phyloP scores from a whole-genome alignment of 805 yeast genomes.

The Wickerhamomyces ciferrii region DNA sequence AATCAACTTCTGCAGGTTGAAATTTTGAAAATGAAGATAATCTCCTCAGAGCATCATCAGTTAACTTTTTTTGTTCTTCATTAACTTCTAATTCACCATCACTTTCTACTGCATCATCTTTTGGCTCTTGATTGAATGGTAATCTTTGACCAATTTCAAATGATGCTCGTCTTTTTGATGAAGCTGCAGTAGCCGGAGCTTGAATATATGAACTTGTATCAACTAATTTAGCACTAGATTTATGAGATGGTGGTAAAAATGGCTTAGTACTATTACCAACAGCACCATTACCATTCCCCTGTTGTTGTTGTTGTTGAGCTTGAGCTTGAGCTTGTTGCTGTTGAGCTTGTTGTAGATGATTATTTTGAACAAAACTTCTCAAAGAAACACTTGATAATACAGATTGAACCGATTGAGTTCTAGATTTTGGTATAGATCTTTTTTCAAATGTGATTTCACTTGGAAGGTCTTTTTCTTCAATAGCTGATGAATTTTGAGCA shows the following conservation, averaged over 20 bases:
- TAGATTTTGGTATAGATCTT: conserved; percentile 52
- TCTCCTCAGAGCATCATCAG: conserved; percentile 33
- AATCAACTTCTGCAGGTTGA: conserved; percentile 22
- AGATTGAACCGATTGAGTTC: conserved; percentile 35
- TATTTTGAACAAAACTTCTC: conserved; percentile 51
- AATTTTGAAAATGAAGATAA: conserved; percentile 25
- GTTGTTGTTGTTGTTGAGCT: conserved; percentile 8
- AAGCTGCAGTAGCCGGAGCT: conserved; percentile 34
- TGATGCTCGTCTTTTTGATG: conserved; percentile 25
- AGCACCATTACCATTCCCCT: background rate
- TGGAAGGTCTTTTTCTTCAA: conserved; percentile 71
- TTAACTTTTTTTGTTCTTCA: conserved; percentile 27
- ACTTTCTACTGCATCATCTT: conserved; percentile 10
- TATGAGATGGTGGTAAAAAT: conserved; percentile 6
- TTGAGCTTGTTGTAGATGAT: conserved; percentile 20
- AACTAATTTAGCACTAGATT: conserved; percentile 18
- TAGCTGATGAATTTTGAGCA: conserved; percentile 2
- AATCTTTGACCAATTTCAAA: conserved; percentile 25
- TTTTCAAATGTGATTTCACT: conserved; percentile 57
- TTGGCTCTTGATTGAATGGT: conserved; percentile 28
- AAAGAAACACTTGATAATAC: conserved; percentile 54
- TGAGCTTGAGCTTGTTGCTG: conserved; percentile 1
- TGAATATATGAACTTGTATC: conserved; percentile 32
- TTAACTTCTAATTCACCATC: conserved; percentile 23
- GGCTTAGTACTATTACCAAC: conserved; percentile 4